A percentile compares a stretch with the other conserved stretches of the same genome.
Conservation (phyloP, 805 yeast genomes). For the Metschnikowia sp. region DNA sequence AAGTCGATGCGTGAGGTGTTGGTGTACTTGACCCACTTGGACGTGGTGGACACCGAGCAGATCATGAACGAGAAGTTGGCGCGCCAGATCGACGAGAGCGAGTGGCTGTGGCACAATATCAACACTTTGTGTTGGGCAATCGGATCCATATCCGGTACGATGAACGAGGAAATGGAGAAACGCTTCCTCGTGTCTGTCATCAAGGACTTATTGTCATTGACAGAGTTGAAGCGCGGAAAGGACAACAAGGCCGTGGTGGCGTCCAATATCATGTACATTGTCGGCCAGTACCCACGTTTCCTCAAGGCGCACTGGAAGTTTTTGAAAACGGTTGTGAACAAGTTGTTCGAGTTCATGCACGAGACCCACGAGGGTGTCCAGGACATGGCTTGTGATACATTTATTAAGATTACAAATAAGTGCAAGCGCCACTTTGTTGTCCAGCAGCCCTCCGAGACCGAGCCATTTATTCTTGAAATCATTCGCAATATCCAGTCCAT, state of each 20-base stretch:
- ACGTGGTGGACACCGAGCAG: slow-evolving; percentile 88
- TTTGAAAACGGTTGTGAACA: slow-evolving; percentile 90
- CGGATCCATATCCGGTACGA: slow-evolving; percentile 97
- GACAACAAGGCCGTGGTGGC: slow-evolving; percentile 99
- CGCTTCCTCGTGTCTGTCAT: slow-evolving; percentile 90
- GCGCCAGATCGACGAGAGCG: slow-evolving; percentile 90
- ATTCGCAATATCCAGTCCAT: slow-evolving; percentile 78
- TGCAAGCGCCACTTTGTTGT: slow-evolving; percentile 95
- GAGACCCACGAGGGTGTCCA: slow-evolving; percentile 99
- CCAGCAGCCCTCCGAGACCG: slow-evolving; percentile 77
- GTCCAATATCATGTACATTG: slow-evolving; percentile 98
- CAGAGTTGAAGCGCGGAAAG: slow-evolving; percentile 95
- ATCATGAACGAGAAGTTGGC: slow-evolving; percentile 92
- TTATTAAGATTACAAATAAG: slow-evolving; percentile 90
- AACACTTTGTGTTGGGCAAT: slow-evolving; percentile 99
- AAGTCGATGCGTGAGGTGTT: slow-evolving; percentile 94
- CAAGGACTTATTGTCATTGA: slow-evolving; percentile 83
- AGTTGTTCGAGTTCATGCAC: slow-evolving; percentile 97
- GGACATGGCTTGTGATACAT: slow-evolving; percentile 99
- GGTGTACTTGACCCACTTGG: slow-evolving; percentile 92
- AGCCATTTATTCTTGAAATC: slow-evolving; percentile 89
- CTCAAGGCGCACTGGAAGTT: slow-evolving; percentile 98
- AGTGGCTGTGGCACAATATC: slow-evolving; percentile 99
- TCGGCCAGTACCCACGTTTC: slow-evolving; percentile 97
- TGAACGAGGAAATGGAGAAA: slow-evolving; percentile 97